Conservation (phyloP, 2,329 filamentous ascomycete species). For the Sporothrix brasiliensis region DNA sequence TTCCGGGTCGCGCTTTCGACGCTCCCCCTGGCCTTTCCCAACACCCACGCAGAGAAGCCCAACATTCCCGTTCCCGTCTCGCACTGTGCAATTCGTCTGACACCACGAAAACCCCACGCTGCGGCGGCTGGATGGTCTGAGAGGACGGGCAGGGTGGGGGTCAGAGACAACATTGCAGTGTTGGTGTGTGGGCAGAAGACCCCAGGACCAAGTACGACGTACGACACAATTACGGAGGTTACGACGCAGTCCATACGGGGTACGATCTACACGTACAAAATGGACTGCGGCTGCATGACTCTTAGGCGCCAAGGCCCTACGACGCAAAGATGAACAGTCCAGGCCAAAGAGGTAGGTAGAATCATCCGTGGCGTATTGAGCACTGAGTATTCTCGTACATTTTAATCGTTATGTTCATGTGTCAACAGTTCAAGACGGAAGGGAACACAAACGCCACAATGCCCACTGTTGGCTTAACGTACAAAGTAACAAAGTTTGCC, state of each 20-base stretch:
- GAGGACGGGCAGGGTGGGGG: slow-evolving; percentile 20
- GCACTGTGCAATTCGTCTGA: slow-evolving; percentile 28
- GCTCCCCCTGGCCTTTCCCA: background rate
- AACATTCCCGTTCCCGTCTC: slow-evolving; percentile 3
- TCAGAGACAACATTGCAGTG: slow-evolving; percentile 13
- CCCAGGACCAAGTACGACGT: no score
- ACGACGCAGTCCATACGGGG: no score
- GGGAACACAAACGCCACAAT: background rate
- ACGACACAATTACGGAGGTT: no score
- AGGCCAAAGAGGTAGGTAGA: no score
- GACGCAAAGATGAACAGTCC: background rate
- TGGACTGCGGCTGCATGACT: slow-evolving; percentile 20
- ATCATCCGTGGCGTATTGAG: no score
- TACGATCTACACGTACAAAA: no score
- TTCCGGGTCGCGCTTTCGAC: background rate
- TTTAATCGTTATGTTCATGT: no score
- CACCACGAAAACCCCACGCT: slow-evolving; percentile 30
- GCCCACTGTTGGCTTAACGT: background rate
- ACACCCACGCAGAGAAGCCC: background rate
- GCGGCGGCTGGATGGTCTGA: background rate
- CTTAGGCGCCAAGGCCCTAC: background rate
- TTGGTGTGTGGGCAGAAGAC: no score
- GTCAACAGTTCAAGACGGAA: background rate
- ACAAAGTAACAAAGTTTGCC: background rate
- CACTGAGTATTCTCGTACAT: background rate